Base-by-base conservation (phyloP, 179 eudicot species). In the Silene vulgaris region DNA sequence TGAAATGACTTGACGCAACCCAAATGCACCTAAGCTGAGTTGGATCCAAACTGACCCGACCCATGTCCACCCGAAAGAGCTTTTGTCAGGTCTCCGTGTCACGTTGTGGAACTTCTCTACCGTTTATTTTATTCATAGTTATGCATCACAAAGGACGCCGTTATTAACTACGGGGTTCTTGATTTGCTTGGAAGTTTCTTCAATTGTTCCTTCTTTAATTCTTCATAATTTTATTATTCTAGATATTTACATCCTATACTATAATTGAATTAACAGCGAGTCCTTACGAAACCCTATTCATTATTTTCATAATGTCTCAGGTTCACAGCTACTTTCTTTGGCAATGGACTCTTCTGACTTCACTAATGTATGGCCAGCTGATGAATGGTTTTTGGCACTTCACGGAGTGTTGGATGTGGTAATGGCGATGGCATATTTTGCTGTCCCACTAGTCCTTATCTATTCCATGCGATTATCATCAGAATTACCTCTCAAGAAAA, bases 391-490 rank as follows among this genome's bases (percentile, higher is more conserved):
- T 56, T 76, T 86, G 77, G 85, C 77, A 74, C 81, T 83, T 76
- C 92, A 87, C 78, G 78, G 74, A 56, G 73, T 83, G 67, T 85
- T 83, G 1, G 92, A 89, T 75, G 84, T 81, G 77, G 73, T 88
- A 65, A 85, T 81, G n/a, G 83, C 85, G 20, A 21, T 88, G 32
- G 88, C 89, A 8, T 86, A 81, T 67, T 86, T 88, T 79, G 80
- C 84, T 50, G 82, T 88, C 73, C 89, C 90, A 29, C 64, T 90
- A 81, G 83, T 82, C 80, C 85, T 90, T 29, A 81, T 88, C 32
- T 88, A 86, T 79, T 87, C 86, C 65, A 85, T 87, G 19, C 82
- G 87, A 8, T 79, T 81, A 54, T 82, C 88, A 17, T 75, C 90
- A 0, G 73, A 81, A 74, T 82, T 87, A 61, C 92, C 92, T 65